These are phyloP conservation scores for Echites panduratus DNA, from an alignment of 257 asterid genomes.

Conservation along the genomic window DNA sequence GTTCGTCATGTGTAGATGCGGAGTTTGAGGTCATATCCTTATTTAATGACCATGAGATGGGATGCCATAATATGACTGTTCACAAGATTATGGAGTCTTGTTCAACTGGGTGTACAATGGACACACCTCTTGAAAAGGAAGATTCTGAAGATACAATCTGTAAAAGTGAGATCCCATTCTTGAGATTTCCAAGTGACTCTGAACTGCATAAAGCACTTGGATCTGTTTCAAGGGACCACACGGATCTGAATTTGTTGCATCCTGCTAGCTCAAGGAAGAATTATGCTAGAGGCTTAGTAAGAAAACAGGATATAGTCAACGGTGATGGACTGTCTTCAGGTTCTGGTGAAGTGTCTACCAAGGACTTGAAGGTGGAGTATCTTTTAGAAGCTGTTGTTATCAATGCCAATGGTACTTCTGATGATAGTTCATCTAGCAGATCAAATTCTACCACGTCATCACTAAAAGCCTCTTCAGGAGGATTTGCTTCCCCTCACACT, in stretches of 20 bases:
- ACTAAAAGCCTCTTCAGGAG: slow-evolving; percentile 19
- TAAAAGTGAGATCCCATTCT: slow-evolving; percentile 21
- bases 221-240: slow-evolving; percentile 21
- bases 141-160: slow-evolving; percentile 25
- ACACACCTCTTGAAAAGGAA: slow-evolving; percentile 12
- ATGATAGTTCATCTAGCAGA: slow-evolving; percentile 31
- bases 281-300: slow-evolving; percentile 20
- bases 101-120: slow-evolving; percentile 27
- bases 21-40: slow-evolving; percentile 29
- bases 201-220: slow-evolving; percentile 51
- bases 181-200: slow-evolving; percentile 36
- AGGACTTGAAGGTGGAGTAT: slow-evolving; percentile 31
- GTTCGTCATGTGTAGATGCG: slow-evolving; percentile 31
- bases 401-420: slow-evolving; percentile 27
- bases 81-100: slow-evolving; percentile 26
- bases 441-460: slow-evolving; percentile 32
- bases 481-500: slow-evolving; percentile 25
- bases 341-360: slow-evolving; percentile 28
- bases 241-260: slow-evolving; percentile 15
- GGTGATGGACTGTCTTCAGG: slow-evolving; percentile 22
- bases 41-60: slow-evolving; percentile 18
- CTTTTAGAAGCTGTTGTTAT: slow-evolving; percentile 40
- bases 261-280: slow-evolving; percentile 24
- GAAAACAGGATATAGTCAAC: slow-evolving; percentile 21
- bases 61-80: slow-evolving; percentile 21